A percentile compares a stretch with the other conserved stretches of the same genome.
Conservation (phyloP, 139 green algal species). For the Chlorella ohadii region DNA sequence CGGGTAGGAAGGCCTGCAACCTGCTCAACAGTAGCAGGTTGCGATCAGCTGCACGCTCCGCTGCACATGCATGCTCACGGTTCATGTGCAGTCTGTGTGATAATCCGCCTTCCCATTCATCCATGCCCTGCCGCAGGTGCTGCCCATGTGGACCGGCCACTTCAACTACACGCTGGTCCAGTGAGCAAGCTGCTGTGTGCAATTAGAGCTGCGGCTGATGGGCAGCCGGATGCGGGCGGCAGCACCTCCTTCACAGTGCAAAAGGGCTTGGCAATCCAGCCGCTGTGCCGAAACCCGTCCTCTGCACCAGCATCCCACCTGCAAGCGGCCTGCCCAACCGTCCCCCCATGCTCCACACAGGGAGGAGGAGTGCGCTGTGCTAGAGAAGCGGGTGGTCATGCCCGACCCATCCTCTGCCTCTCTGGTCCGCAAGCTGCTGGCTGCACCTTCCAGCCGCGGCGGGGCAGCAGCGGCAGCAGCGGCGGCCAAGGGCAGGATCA, state of each 20-base stretch:
- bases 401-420: constrained; percentile 19
- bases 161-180: constrained; percentile 62
- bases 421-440: constrained; percentile 14
- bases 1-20: too few relatives aligned
- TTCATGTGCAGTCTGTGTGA: too few relatives aligned
- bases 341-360: neutral
- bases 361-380: neutral
- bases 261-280: too few relatives aligned
- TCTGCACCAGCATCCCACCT: too few relatives aligned
- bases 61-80: too few relatives aligned
- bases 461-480: neutral
- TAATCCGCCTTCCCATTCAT: too few relatives aligned
- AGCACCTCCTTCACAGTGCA: too few relatives aligned
- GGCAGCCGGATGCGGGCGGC: too few relatives aligned
- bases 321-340: neutral
- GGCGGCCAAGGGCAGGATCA: neutral
- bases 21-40: too few relatives aligned
- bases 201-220: too few relatives aligned
- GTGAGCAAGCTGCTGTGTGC: neutral
- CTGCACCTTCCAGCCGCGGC: neutral
- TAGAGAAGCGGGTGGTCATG: constrained; percentile 29
- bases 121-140: constrained; percentile 21
- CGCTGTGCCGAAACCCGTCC: too few relatives aligned
- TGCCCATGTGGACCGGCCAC: constrained; percentile 69
- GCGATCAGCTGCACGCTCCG: too few relatives aligned